Base-by-base conservation (phyloP, 1,139 yeast species). In the Suhomyces wounanorum region DNA sequence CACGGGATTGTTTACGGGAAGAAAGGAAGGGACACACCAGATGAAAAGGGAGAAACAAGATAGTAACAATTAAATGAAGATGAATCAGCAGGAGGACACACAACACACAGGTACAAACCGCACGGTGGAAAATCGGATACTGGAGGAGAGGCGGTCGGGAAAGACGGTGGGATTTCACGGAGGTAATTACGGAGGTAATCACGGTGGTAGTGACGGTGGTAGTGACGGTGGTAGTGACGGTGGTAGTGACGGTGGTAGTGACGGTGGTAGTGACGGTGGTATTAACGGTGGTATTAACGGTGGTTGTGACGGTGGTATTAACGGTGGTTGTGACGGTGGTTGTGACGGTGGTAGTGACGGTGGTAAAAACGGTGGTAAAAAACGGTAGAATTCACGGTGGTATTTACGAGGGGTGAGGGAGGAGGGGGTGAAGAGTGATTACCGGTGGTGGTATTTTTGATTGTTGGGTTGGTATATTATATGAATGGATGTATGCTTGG, bases 41-140 rank as follows among this genome's bases (percentile, higher is more conserved):
- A 30, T 9, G 23, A 30, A 41, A 31, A 30, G 18, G 31, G 44
- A 26, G 18, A 1, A 28, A 30, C 17, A 35, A 28, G 18, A 21
- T 8, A 25, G 28, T 28, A 18, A 38, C 30, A 38, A 38, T 13
- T 13, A 21, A 25, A 21, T 38, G 40, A 25, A 26, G 33, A 39
- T 25, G 42, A 33, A 33, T 33, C 37, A 33, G 37, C 17, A 33
- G 37, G 37, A 16, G 37, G 18, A 25, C 31, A 39, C 42, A 39
- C 42, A 40, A 40, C 42, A 26, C 42, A 40, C 31, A 13, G 42
- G 33, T 26, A 37, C 37, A 33, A 33, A 14, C 37, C 37, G 30
- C 42, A 39, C 42, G 13, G 42, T n/a, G 42, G 31, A 39, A 39
- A 39, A 25, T 25, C 42, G 42, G 42, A 33, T 33, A 33, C 13